Percentiles rank a stretch among this genome's conserved stretches.
Evolutionary conservation across 768 basidiomycete genomes (phyloP).

Genomic region (Naganishia onofrii): DNA sequence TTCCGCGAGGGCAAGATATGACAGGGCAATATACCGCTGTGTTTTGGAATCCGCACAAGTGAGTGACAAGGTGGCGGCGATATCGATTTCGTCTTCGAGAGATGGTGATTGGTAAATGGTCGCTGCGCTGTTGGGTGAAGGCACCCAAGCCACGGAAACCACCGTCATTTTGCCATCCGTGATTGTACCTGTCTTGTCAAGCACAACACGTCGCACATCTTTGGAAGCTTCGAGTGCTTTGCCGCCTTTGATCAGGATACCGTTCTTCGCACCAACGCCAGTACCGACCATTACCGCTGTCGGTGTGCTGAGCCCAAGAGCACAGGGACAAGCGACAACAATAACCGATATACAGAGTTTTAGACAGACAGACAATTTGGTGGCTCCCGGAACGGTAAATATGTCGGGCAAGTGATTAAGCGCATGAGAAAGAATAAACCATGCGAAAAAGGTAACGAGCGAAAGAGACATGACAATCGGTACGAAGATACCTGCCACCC

Average conservation of each 20-base stretch:
- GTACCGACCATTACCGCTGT: conserved; percentile 99
- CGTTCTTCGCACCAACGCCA: conserved; percentile 92
- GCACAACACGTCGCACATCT: conserved; percentile 71
- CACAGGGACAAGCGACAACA: conserved; percentile 97
- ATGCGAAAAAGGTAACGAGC: conserved; percentile 71
- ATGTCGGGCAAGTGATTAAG: conserved; percentile 69
- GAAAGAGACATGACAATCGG: conserved; percentile 83
- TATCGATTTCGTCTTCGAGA: conserved; percentile 38
- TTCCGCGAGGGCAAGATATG: conserved; percentile 82
- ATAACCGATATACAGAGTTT: conserved; percentile 97
- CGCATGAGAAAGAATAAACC: conserved; percentile 70
- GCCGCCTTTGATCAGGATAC: conserved; percentile 97
- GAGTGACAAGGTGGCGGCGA: conserved; percentile 38
- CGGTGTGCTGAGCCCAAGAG: conserved; percentile 90
- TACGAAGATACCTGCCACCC: conserved; percentile 90
- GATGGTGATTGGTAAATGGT: conserved; percentile 20
- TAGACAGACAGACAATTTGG: conserved; percentile 80
- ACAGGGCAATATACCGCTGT: conserved; percentile 58
- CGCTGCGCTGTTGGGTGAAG: conserved; percentile 12
- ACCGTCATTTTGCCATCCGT: conserved; percentile 92
- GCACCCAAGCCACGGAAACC: conserved; percentile 69
- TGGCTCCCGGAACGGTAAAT: conserved; percentile 80
- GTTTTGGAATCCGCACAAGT: conserved; percentile 43
- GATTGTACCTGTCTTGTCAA: conserved; percentile 98
- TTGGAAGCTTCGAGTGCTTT: conserved; percentile 87